Percentiles rank a stretch among this genome's conserved stretches.
Conservation (phyloP, 2,329 filamentous ascomycete species). For the Aspergillus jensenii region DNA sequence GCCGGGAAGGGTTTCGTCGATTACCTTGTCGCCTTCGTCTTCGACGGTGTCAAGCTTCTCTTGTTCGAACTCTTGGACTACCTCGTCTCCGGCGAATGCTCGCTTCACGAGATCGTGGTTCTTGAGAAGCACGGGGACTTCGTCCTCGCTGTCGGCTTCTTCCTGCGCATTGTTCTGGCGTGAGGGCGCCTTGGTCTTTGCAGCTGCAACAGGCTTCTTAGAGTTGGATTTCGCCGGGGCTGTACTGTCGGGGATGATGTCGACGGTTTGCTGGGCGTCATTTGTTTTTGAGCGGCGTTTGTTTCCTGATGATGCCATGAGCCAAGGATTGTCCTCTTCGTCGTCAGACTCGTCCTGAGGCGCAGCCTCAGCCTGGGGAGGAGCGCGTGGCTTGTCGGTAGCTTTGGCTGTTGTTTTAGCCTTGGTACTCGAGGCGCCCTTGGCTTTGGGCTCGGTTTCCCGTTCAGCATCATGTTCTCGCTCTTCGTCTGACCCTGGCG, state of each 20-base stretch:
- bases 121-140: constrained; percentile 44
- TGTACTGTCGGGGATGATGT: constrained; percentile 31
- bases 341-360: constrained; percentile 20
- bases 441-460: constrained; percentile 33
- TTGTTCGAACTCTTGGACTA: constrained; percentile 72
- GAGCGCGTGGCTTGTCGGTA: constrained; percentile 20
- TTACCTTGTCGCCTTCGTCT: constrained; percentile 78
- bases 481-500: constrained; percentile 51
- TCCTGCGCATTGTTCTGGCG: constrained; percentile 41
- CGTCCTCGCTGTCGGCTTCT: constrained; percentile 42
- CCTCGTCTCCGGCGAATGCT: constrained; percentile 86
- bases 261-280: constrained; percentile 31
- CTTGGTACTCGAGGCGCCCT: constrained; percentile 24
- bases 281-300: constrained; percentile 30
- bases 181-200: constrained; percentile 21
- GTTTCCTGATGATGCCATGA: constrained; percentile 34
- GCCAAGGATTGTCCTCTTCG: constrained; percentile 39
- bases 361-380: constrained; percentile 14
- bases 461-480: constrained; percentile 27
- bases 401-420: constrained; percentile 9
- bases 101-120: constrained; percentile 70
- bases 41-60: constrained; percentile 73
- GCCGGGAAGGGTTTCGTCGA: constrained; percentile 83
- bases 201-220: constrained; percentile 20
- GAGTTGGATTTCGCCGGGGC: constrained; percentile 15